A percentile compares a stretch with the other conserved stretches of the same genome.
Conservation (phyloP, 1,284 basidiomycete species). For the Peniophora sp. region DNA sequence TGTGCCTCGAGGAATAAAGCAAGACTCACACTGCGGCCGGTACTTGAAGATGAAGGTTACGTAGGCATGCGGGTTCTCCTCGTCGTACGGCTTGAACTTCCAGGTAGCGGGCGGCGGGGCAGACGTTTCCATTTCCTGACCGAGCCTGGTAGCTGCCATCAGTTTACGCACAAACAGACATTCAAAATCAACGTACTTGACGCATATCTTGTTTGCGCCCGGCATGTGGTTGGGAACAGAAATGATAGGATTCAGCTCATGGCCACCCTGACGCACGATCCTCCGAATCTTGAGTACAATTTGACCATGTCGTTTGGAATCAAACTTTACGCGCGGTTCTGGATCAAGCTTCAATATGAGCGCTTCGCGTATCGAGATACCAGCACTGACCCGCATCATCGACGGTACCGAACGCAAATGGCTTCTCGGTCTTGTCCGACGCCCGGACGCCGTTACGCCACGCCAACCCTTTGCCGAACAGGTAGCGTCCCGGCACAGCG, state of each 20-base stretch:
- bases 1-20: too few relatives aligned
- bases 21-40: background rate
- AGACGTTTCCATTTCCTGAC: background rate
- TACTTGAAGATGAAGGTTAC: background rate
- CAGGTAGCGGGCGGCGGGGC: background rate
- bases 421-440: slow-evolving; percentile 37
- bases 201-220: background rate
- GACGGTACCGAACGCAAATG: slow-evolving; percentile 43
- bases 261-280: background rate
- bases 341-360: background rate
- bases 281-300: background rate
- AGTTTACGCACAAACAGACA: background rate
- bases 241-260: too few relatives aligned
- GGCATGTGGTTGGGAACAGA: too few relatives aligned
- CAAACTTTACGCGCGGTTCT: too few relatives aligned
- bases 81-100: background rate
- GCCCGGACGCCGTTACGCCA: slow-evolving; percentile 38
- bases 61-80: background rate
- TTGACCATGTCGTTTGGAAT: too few relatives aligned
- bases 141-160: background rate
- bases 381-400: slow-evolving; percentile 21
- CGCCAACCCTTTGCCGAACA: slow-evolving; percentile 44
- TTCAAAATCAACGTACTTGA: background rate
- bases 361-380: background rate
- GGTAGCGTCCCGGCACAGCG: slow-evolving; percentile 49